Percentiles rank a stretch among this genome's conserved stretches.
These are phyloP conservation scores for Triticum monococcum DNA, from an alignment of 176 grass and related monocot species.

Conservation along the genomic window DNA sequence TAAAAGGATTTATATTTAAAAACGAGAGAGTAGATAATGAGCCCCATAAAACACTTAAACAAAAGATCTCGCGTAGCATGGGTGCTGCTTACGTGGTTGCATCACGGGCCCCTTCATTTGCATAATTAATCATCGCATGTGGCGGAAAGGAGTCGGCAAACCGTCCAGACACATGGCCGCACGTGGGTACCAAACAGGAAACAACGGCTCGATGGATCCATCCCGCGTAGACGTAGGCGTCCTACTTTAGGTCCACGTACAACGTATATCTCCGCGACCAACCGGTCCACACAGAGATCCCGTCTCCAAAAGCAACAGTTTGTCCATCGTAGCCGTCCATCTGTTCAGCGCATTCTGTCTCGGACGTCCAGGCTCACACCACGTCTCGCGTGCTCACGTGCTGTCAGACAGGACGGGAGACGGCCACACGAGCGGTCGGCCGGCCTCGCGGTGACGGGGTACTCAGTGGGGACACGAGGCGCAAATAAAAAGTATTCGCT, in stretches of 20 bases:
- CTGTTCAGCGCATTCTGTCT: not conserved
- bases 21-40: too few relatives aligned
- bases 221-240: not conserved
- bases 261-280: not conserved
- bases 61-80: too few relatives aligned
- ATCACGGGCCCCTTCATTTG: too few relatives aligned
- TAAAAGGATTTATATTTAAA: too few relatives aligned
- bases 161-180: not conserved
- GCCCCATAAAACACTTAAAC: too few relatives aligned
- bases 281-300: not conserved
- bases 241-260: conserved; percentile 9
- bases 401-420: not conserved
- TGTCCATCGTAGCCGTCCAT: not conserved
- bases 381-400: not conserved
- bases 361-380: not conserved
- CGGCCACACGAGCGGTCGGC: not conserved
- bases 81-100: too few relatives aligned
- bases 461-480: not conserved
- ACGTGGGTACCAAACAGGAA: not conserved
- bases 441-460: too few relatives aligned
- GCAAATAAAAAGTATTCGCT: not conserved
- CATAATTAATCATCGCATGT: too few relatives aligned
- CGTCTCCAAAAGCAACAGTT: not conserved
- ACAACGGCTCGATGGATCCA: not conserved
- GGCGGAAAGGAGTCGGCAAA: not conserved